Base-by-base conservation (phyloP, 352 stramenopile species). In the Phytophthora sansomeana region DNA sequence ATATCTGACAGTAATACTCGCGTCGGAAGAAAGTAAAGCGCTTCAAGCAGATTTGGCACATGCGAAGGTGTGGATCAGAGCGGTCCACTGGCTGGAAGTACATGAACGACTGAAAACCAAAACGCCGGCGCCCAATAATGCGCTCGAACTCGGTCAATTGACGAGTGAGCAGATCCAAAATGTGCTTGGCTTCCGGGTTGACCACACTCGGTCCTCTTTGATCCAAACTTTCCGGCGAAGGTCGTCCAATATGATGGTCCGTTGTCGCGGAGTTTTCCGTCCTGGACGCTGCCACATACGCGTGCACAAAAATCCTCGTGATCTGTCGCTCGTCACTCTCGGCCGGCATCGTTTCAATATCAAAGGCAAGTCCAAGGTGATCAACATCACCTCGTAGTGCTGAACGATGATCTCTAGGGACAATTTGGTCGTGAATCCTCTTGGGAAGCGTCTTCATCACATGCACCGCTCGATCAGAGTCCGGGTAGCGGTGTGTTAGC, bases 361-460 rank as follows among this genome's bases (percentile, higher is more conserved):
- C 71, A 51, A 83, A 83, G 7, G 70, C 82, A 11, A 89, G 57
- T 3, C 68, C 69, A 26, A 91, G 60, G 72, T 91, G 77, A 63
- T 90, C 80, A 13, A 91, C 54, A 19, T 81, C 74, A 10, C 73
- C 63, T 19, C 80, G 80, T 19, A 90, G 51, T 26, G 77, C 67
- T 19, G 77, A 77, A n/a, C 78, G 75, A 35, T 89, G 73, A 5
- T 67, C 30, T 13, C 53, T 52, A 3, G 68, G 47, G 4, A 88
- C 68, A n/a, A 90, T 17, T 39, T 90, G 51, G 54, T 89, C 80
- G 66, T 88, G 83, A 8, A 72, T 61, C 21, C 64, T 16, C 57
- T 89, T 89, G 1, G 83, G 83, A 7, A 91, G 43, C 29, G 80
- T 89, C 68, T 89, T 89, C 53, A 88, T 81, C 19, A 91, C 54